Evolutionary conservation across 2,329 filamentous ascomycete species (phyloP), one percentile per base, ranked within the genome.

Genomic region (Clarireedia sp.): DNA sequence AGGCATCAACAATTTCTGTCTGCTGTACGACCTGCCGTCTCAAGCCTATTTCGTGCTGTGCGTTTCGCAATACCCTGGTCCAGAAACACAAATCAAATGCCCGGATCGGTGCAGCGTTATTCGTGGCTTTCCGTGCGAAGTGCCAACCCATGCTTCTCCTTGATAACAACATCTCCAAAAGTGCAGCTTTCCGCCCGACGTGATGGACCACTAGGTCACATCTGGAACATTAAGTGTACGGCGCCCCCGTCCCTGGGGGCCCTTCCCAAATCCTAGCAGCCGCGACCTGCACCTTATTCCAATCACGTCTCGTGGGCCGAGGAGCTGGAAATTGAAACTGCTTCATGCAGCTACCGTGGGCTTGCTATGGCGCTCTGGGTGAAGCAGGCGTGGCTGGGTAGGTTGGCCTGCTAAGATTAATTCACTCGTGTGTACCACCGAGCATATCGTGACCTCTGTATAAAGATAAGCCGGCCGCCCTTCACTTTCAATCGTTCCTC

Each of bases 311-410:
- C 16, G 26, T 48, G 51, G 44, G 51, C 51, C 51, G 51, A 54
- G 43, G 51, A 54, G 51, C 51, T 54, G 44, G 51, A 48, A 53
- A 54, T 40, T 33, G 44, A 41, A 41, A 29, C 51, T 29, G 5
- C 45, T 43, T 49, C 37, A 33, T 54, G 24, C 45, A 54, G 52
- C 52, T 54, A 47, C 37, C 21, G 45, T 23, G 12, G 45, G 46
- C 37, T 49, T 40, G 36, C 1, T 17, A 49, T 49, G 52, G 52
- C 45, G 52, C 48, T 49, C 33, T 49, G 19, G 6, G 45, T 33
- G 16, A 19, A 17, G 45, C 45, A 49, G 16, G n/a, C n/a, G n/a
- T n/a, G n/a, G n/a, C n/a, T n/a, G n/a, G 45, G 51, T 17, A 41
- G 9, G 24, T 36, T 21, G 36, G 33, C 21, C 44, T n/a, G 24